Conservation (phyloP, 2,329 filamentous ascomycete genomes). For the Diplodia seriata region DNA sequence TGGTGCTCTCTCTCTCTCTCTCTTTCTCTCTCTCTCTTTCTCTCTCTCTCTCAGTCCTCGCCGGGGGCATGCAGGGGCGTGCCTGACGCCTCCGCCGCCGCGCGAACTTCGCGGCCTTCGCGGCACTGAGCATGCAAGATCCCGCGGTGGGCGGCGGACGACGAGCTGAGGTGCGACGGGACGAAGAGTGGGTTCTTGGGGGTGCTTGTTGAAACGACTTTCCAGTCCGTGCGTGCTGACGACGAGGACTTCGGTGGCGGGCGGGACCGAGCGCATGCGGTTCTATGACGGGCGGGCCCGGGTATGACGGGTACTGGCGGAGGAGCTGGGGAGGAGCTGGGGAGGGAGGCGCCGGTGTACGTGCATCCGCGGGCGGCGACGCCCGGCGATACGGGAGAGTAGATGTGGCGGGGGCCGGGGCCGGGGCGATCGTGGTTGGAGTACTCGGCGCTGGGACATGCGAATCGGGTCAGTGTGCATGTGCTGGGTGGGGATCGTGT, state of each 20-base stretch:
- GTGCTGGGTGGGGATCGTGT: conserved; percentile 62
- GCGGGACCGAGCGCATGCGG: conserved; percentile 54
- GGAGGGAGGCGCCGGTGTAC: conserved; percentile 64
- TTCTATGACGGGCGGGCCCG: conserved; percentile 67
- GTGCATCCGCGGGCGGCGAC: conserved; percentile 65
- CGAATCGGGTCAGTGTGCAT: conserved; percentile 64
- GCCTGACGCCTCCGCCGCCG: conserved; percentile 36
- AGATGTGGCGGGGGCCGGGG: conserved; percentile 60
- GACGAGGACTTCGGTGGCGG: conserved; percentile 47
- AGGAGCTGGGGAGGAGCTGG: conserved; percentile 60
- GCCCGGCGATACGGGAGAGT: conserved; percentile 64
- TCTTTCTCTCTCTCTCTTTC: conserved; percentile 35
- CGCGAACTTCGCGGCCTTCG: conserved; percentile 2
- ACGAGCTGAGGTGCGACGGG: conserved; percentile 60
- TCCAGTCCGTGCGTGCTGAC: conserved; percentile 62
- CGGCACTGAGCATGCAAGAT: conserved; percentile 54
- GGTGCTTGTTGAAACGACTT: conserved; percentile 61
- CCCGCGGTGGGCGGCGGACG: too few species aligned
- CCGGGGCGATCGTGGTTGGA: conserved; percentile 62
- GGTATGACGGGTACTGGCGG: conserved; percentile 69
- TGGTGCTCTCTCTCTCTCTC: conserved; percentile 8
- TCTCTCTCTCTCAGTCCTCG: conserved; percentile 39
- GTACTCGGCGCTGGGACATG: conserved; percentile 48
- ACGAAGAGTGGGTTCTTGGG: conserved; percentile 49
- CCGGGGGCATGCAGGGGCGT: conserved; percentile 38